Conservation (phyloP, 306 rosid species). For the Nissolia schottii region DNA sequence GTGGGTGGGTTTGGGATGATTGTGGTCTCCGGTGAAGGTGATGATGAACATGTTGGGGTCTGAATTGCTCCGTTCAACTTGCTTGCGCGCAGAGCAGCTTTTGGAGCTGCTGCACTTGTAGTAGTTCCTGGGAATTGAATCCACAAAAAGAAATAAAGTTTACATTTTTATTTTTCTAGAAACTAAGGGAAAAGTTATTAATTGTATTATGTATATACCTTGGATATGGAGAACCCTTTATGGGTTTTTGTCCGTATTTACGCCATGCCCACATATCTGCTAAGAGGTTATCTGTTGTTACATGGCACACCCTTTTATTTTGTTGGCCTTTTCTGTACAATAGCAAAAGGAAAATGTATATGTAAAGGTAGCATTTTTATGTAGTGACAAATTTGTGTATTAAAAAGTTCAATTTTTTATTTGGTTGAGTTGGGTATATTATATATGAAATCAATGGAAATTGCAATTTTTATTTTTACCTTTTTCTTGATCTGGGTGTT, state of each 20-base stretch:
- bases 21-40: constrained; percentile 73
- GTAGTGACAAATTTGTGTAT: not conserved
- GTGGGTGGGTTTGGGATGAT: constrained; percentile 68
- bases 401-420: not conserved
- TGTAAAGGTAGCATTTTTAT: not conserved
- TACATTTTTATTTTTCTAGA: constrained; percentile 7
- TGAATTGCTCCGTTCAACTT: constrained; percentile 62
- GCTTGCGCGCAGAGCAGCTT: constrained; percentile 69
- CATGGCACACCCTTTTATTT: constrained; percentile 53
- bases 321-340: constrained; percentile 50
- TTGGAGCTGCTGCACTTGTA: constrained; percentile 82
- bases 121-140: constrained; percentile 57
- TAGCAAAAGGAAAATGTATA: not conserved
- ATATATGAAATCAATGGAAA: not conserved
- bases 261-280: constrained; percentile 89
- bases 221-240: constrained; percentile 78
- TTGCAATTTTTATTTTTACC: constrained; percentile 22
- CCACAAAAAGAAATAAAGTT: not conserved
- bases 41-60: constrained; percentile 47
- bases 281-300: constrained; percentile 55
- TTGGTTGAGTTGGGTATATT: not conserved
- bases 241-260: constrained; percentile 76
- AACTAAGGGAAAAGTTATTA: not conserved
- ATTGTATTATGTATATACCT: constrained; percentile 33
- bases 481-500: constrained; percentile 49